Conservation (phyloP, 306 rosid genomes). For the Dryas drummondii region DNA sequence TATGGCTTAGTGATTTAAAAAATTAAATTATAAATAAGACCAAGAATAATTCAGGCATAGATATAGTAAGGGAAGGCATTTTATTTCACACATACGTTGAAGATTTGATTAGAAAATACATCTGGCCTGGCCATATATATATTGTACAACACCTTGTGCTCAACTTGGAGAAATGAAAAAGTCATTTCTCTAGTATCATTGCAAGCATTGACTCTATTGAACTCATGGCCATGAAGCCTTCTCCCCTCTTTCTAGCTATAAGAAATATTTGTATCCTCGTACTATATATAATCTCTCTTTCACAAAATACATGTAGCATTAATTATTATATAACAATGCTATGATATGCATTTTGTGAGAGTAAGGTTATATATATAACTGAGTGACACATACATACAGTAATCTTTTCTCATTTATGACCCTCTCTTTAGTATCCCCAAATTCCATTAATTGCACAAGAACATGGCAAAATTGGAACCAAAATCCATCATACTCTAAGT, state of each 20-base stretch:
- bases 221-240: too few relatives aligned
- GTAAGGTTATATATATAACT: background rate
- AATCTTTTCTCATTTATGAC: background rate
- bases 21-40: background rate
- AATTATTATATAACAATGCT: too few relatives aligned
- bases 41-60: background rate
- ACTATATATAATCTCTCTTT: background rate
- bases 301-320: background rate
- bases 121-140: background rate
- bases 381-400: too few relatives aligned
- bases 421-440: background rate
- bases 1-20: too few relatives aligned
- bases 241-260: too few relatives aligned
- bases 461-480: too few relatives aligned
- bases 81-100: background rate
- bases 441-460: background rate
- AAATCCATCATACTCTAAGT: background rate
- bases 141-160: constrained; percentile 1
- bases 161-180: background rate
- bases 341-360: background rate
- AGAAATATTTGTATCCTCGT: too few relatives aligned
- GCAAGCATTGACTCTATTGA: background rate
- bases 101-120: background rate
- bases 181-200: constrained; percentile 13
- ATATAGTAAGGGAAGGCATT: background rate